Percentiles rank a stretch among this genome's conserved stretches.
These are phyloP conservation scores for Ophiostoma novo-ulmi DNA, from an alignment of 2,329 filamentous ascomycete species.

Conservation along the genomic window DNA sequence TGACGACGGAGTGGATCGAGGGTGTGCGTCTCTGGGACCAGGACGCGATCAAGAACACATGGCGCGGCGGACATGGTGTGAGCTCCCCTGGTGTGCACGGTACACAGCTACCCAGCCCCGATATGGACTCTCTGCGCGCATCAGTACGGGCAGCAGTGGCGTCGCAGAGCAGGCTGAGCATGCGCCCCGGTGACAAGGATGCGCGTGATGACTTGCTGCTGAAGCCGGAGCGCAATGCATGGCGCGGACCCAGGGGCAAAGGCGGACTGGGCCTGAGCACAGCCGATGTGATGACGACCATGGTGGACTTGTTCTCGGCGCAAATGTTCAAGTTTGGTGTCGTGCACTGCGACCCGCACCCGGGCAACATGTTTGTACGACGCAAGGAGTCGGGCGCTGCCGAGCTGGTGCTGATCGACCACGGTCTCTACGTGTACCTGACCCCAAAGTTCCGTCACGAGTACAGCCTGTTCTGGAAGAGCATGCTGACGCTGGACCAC, in stretches of 20 bases:
- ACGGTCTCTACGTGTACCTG: constrained; percentile 94
- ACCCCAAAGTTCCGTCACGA: constrained; percentile 74
- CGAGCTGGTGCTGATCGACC: constrained; percentile 93
- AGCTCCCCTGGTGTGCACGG: constrained; percentile 76
- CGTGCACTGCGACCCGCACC: constrained; percentile 95
- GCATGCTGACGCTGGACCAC: constrained; percentile 90
- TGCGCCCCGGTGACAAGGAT: constrained; percentile 34
- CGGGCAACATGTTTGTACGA: constrained; percentile 94
- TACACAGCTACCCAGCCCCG: constrained; percentile 50
- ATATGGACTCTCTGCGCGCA: constrained; percentile 43
- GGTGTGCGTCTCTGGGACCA: constrained; percentile 92
- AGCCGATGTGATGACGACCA: constrained; percentile 89
- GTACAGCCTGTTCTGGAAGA: constrained; percentile 89
- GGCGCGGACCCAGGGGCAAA: constrained; percentile 65
- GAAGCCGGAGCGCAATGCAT: constrained; percentile 75
- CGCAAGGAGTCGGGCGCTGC: constrained; percentile 74
- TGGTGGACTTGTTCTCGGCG: constrained; percentile 92
- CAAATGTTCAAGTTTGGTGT: constrained; percentile 97
- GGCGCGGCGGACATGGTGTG: constrained; percentile 70
- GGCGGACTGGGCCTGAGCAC: constrained; percentile 80
- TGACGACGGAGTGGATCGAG: constrained; percentile 98
- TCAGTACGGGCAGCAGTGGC: constrained; percentile 39
- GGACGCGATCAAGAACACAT: constrained; percentile 67
- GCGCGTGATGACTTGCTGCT: constrained; percentile 59
- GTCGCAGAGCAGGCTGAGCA: constrained; percentile 33